A percentile compares a stretch with the other conserved stretches of the same genome.
Evolutionary conservation across 768 basidiomycete species (phyloP).

Genomic region (Podaxis pistillaris): DNA sequence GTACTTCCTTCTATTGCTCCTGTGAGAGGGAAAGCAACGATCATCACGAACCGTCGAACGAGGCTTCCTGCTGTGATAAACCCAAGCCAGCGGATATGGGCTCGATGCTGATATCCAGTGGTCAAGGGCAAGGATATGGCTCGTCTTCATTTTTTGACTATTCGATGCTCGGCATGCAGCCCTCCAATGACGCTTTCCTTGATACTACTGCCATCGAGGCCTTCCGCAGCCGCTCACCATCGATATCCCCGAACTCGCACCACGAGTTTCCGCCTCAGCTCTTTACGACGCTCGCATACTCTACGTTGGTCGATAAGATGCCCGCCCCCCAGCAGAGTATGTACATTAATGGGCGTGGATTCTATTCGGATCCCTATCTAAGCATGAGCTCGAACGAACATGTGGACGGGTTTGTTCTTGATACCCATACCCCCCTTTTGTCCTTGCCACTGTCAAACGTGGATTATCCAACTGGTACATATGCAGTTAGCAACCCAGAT

Average conservation of each 20-base stretch:
- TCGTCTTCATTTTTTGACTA: constrained; percentile 11
- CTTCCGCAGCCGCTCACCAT: constrained; percentile 28
- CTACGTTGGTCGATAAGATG: constrained; percentile 14
- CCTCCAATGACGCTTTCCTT: constrained; percentile 10
- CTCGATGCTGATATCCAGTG: not conserved
- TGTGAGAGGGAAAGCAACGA: not conserved
- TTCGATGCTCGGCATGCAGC: constrained; percentile 10
- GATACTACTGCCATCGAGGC: constrained; percentile 13
- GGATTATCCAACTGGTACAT: constrained; percentile 17
- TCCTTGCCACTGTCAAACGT: constrained; percentile 1
- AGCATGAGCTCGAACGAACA: constrained; percentile 21
- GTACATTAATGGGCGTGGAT: constrained; percentile 24
- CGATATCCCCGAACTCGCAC: constrained; percentile 30
- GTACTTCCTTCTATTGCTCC: constrained; percentile 13
- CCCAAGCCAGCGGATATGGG: constrained; percentile 1
- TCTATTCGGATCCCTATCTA: constrained; percentile 16
- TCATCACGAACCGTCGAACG: not conserved
- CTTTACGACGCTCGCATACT: constrained; percentile 2
- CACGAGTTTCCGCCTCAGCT: constrained; percentile 20
- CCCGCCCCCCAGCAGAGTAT: constrained; percentile 26
- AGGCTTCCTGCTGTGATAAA: constrained; percentile 7
- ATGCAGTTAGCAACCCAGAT: constrained; percentile 22
- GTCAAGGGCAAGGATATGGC: constrained; percentile 1
- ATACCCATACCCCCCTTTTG: not conserved
- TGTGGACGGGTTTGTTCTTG: constrained; percentile 1